Evolutionary conservation across 805 yeast genomes (phyloP), one percentile per base, ranked within the genome.

Genomic region (Saccharomycopsis fibuligera): DNA sequence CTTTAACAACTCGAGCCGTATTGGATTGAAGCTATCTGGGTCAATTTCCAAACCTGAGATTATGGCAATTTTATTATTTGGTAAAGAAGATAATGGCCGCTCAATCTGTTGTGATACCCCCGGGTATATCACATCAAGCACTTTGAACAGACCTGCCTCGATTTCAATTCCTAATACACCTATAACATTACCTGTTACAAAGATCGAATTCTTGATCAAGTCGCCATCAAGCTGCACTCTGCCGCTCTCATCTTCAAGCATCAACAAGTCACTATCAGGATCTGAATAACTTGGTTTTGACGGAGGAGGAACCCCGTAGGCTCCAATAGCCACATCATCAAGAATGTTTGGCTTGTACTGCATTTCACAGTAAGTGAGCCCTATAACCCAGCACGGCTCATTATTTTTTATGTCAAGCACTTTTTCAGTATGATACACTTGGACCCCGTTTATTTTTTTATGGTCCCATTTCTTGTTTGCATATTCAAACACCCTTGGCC

Each of bases 201-300:
- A 68, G 2, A 83, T 74, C 17, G 76, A 69, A 5, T 63, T 60
- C 44, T 69, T 68, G 38, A 85, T 72, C 29, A 81, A 63, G 16
- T 75, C 73, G 40, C 78, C 78, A 43, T 77, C 80, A 21, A 93
- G 66, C 29, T 79, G 62, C 5, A 95, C 82, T 44, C 99, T 71
- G 2, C 99, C 99, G 48, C 89, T 80, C 59, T 89, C 96, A 65
- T 93, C 99, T 63, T 93, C 98, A 31, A 93, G 62, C 82, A 81
- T 79, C 24, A 86, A 60, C 54, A 73, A 76, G 59, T 82, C 86
- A 4, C 67, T 66, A 27, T 67, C 73, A 0, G 79, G 75, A 55
- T 78, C 83, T 6, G 73, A 67, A 52, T 83, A 83, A 25, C 78
- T 68, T 63, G 49, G 61, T 71, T 60, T 47, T 62, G 49, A 41